Conservation (phyloP, 257 asterid species). For the Solanum neorickii region DNA sequence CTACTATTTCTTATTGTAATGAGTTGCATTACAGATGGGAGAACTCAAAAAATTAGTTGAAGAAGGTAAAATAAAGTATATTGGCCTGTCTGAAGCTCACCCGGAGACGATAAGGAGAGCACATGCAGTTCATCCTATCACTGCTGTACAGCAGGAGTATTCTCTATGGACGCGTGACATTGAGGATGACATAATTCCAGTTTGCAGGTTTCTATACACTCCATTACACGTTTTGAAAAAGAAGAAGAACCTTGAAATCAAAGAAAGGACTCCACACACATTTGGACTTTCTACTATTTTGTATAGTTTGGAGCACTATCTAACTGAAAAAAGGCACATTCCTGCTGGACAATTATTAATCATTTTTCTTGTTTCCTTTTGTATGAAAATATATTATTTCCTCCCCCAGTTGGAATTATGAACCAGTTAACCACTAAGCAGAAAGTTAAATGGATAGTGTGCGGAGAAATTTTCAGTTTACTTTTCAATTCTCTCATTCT, state of each 20-base stretch:
- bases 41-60: background rate
- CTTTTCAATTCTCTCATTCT: background rate
- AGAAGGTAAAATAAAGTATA: no score
- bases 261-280: background rate
- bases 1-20: background rate
- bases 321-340: background rate
- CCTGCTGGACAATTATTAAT: background rate
- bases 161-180: no score
- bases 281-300: background rate
- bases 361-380: no score
- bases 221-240: background rate
- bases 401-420: no score
- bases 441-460: background rate
- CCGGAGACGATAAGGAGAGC: no score
- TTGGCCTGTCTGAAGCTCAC: no score
- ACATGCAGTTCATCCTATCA: no score
- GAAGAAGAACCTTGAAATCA: background rate
- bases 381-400: no score
- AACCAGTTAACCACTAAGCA: background rate
- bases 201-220: background rate
- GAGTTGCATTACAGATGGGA: conserved; percentile 22
- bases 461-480: background rate
- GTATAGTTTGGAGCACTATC: background rate
- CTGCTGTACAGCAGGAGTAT: no score
- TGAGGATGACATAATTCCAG: no score